phyloP scores from a whole-genome alignment of 257 asterid genomes.

The Nicotiana otophora region DNA sequence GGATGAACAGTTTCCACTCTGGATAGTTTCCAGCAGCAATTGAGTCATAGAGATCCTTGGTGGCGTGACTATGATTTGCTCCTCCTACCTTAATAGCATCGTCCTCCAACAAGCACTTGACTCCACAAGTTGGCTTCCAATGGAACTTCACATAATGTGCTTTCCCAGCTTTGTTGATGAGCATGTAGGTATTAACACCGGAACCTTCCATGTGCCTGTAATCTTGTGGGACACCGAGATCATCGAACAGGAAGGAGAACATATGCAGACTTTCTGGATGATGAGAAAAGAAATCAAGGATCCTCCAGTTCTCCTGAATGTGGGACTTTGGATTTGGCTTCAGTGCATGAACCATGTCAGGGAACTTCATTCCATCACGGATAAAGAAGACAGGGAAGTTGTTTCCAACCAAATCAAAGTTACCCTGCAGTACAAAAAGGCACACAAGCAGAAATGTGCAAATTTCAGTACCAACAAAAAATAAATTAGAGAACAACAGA shows the following conservation, averaged over 20 bases:
- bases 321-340: conserved; percentile 95
- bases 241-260: conserved; percentile 87
- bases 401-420: conserved; percentile 96
- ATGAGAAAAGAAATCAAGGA: conserved; percentile 88
- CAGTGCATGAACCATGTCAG: conserved; percentile 82
- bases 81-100: conserved; percentile 85
- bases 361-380: conserved; percentile 93
- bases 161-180: conserved; percentile 87
- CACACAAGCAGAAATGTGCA: neutral
- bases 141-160: conserved; percentile 84
- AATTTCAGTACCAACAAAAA: neutral
- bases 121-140: conserved; percentile 99
- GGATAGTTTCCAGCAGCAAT: conserved; percentile 88
- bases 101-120: conserved; percentile 72
- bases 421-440: conserved; percentile 46
- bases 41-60: conserved; percentile 87
- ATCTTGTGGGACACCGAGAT: conserved; percentile 86
- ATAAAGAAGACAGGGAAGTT: conserved; percentile 88
- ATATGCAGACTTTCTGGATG: conserved; percentile 85
- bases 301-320: conserved; percentile 94
- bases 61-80: conserved; percentile 91
- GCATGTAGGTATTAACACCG: conserved; percentile 83
- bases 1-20: conserved; percentile 96
- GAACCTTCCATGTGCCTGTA: conserved; percentile 97
- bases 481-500: neutral